A percentile compares a stretch with the other conserved stretches of the same genome.
Evolutionary conservation across 768 basidiomycete species (phyloP).

Genomic region (Favolaschia claudopus): DNA sequence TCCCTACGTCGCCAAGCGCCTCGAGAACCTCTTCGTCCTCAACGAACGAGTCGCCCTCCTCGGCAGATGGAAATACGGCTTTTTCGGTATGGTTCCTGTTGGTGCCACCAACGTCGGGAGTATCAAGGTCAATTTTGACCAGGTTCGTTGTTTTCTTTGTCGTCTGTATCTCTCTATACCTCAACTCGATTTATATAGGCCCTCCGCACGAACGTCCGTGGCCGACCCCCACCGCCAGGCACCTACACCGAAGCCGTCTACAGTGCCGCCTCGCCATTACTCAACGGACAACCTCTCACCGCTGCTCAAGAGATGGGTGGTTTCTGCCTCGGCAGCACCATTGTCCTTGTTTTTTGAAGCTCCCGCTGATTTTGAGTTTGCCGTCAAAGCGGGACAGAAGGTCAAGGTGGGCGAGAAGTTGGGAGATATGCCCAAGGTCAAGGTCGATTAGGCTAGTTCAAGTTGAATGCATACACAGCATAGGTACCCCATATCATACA

Average conservation of each 20-base stretch:
- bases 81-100: constrained; percentile 97
- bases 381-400: constrained; percentile 78
- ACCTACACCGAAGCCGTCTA: constrained; percentile 95
- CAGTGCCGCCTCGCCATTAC: constrained; percentile 78
- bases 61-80: constrained; percentile 94
- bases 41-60: constrained; percentile 97
- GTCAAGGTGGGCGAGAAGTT: constrained; percentile 87
- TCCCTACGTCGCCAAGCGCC: constrained; percentile 91
- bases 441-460: constrained; percentile 35
- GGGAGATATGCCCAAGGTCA: constrained; percentile 61
- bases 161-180: constrained; percentile 5
- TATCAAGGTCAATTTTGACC: constrained; percentile 95
- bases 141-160: constrained; percentile 47
- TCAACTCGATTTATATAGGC: constrained; percentile 50
- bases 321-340: constrained; percentile 93
- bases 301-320: constrained; percentile 98
- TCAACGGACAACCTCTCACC: constrained; percentile 87
- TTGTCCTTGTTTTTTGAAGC: constrained; percentile 98
- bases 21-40: constrained; percentile 94
- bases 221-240: constrained; percentile 75
- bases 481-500: background rate
- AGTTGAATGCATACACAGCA: background rate
- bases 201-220: constrained; percentile 89
- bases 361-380: constrained; percentile 82
- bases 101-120: constrained; percentile 98